Percentiles rank a stretch among this genome's conserved stretches.
These are phyloP conservation scores for Chara braunii DNA, from an alignment of 139 green algal genomes.

Conservation along the genomic window DNA sequence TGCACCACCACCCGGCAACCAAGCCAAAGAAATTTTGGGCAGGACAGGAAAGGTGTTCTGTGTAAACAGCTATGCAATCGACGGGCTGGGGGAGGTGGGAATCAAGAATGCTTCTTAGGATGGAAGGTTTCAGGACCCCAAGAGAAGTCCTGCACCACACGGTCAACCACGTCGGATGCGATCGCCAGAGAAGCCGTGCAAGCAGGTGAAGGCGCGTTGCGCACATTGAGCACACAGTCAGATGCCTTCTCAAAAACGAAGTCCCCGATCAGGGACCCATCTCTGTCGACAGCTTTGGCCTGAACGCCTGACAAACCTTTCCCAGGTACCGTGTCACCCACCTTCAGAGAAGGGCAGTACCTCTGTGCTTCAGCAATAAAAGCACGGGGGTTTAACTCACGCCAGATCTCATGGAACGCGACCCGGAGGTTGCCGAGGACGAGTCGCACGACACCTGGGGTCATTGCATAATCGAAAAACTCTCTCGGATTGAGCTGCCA, in stretches of 20 bases:
- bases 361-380: constrained; percentile 2
- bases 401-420: neutral
- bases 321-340: neutral
- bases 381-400: too few relatives aligned
- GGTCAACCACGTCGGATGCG: neutral
- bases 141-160: neutral
- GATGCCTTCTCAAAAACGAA: neutral
- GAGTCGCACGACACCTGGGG: too few relatives aligned
- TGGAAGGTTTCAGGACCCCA: too few relatives aligned
- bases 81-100: too few relatives aligned
- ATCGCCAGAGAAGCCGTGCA: neutral
- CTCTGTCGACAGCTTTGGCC: neutral
- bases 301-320: neutral
- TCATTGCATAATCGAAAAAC: too few relatives aligned
- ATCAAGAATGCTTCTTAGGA: too few relatives aligned
- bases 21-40: too few relatives aligned
- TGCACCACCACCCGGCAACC: too few relatives aligned
- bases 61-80: too few relatives aligned
- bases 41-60: too few relatives aligned
- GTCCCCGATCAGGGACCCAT: neutral
- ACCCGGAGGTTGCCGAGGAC: neutral
- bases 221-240: neutral
- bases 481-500: too few relatives aligned
- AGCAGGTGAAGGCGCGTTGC: neutral
- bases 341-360: neutral